Evolutionary conservation across 441 rosid species (phyloP).

Genomic region (Corymbia calophylla): DNA sequence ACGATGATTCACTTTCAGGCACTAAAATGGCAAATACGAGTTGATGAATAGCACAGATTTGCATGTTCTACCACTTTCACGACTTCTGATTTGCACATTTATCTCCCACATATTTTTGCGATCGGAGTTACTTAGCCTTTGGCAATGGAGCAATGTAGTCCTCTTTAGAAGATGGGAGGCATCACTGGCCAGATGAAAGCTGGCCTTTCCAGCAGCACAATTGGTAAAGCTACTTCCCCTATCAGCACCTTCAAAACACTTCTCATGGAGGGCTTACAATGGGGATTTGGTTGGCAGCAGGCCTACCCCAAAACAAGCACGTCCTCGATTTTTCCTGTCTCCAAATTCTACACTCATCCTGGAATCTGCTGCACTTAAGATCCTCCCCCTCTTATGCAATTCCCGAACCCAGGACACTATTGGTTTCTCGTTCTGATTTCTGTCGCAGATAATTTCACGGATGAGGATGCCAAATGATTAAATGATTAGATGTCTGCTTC

Average conservation of each 20-base stretch:
- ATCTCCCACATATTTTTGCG: slow-evolving; percentile 37
- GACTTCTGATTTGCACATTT: not conserved
- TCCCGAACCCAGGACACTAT: slow-evolving; percentile 58
- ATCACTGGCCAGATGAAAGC: slow-evolving; percentile 61
- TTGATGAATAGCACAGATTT: not conserved
- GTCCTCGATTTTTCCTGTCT: slow-evolving; percentile 30
- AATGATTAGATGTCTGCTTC: slow-evolving; percentile 51
- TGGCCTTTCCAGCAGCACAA: slow-evolving; percentile 51
- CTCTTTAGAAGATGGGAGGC: slow-evolving; percentile 46
- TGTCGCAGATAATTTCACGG: slow-evolving; percentile 46
- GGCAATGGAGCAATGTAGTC: slow-evolving; percentile 26
- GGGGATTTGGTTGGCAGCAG: slow-evolving; percentile 76
- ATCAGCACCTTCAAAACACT: slow-evolving; percentile 46
- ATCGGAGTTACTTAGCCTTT: slow-evolving; percentile 27
- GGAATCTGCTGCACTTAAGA: slow-evolving; percentile 42
- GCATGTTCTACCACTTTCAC: not conserved
- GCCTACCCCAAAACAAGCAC: slow-evolving; percentile 51
- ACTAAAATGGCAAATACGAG: not conserved
- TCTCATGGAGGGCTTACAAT: slow-evolving; percentile 64
- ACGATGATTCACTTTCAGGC: not conserved
- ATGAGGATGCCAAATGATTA: slow-evolving; percentile 49
- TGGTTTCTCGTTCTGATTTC: slow-evolving; percentile 17
- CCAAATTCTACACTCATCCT: slow-evolving; percentile 25
- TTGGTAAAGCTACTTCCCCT: slow-evolving; percentile 45
- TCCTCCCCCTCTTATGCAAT: slow-evolving; percentile 28